Evolutionary conservation across 2,329 filamentous ascomycete species (phyloP).

Genomic region (Coniosporium tulheliwenetii): DNA sequence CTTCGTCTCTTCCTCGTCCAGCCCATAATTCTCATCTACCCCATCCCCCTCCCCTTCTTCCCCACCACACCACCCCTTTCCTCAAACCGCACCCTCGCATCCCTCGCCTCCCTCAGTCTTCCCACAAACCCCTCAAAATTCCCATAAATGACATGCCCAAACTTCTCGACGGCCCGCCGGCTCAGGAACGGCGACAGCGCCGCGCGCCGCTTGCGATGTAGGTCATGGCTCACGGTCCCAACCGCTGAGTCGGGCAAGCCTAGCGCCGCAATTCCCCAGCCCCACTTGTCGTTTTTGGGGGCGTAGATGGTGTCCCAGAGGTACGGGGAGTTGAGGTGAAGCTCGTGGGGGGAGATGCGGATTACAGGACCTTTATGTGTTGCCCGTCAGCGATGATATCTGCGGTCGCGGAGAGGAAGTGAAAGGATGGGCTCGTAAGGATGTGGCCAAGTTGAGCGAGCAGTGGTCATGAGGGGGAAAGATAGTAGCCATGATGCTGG

Average conservation of each 20-base stretch:
- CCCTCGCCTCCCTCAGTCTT: slow-evolving; percentile 14
- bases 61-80: not conserved
- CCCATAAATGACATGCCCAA: slow-evolving; percentile 1
- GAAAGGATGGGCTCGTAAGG: not conserved
- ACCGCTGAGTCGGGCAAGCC: slow-evolving; percentile 1
- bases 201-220: slow-evolving; percentile 4
- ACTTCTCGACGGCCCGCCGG: not conserved
- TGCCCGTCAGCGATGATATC: not conserved
- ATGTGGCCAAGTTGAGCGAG: not conserved
- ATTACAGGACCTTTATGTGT: slow-evolving; percentile 16
- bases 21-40: too few species aligned
- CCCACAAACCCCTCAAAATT: slow-evolving; percentile 23
- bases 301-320: slow-evolving; percentile 6
- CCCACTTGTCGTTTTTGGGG: not conserved
- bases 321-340: slow-evolving; percentile 18
- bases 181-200: slow-evolving; percentile 1
- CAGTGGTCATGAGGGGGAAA: not conserved
- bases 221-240: slow-evolving; percentile 2
- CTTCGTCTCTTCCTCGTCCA: slow-evolving; percentile 13
- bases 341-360: slow-evolving; percentile 18
- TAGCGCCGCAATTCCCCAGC: not conserved
- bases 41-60: slow-evolving; percentile 8
- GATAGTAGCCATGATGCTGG: not conserved
- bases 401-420: too few species aligned
- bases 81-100: not conserved